Base-by-base conservation (phyloP, 192 early-diverging fungal species). In the Coemansia sp. region DNA sequence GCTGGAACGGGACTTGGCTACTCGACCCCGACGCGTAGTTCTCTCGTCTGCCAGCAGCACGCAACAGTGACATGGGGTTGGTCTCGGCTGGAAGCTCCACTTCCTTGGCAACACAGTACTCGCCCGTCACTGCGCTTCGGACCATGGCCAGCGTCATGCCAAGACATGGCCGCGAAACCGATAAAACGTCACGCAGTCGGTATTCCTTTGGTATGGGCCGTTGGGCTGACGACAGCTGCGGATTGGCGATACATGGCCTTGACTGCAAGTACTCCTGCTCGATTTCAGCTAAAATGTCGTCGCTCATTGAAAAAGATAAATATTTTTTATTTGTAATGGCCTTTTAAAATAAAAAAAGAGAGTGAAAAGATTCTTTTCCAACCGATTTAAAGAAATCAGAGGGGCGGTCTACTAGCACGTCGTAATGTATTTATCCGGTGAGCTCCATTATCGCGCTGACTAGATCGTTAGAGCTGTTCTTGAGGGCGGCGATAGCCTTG, bases 401-500 rank as follows among this genome's bases (percentile, higher is more conserved):
- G 21, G 47, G n/a, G 16, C 16, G 14, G 43, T 46, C 43, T 46
- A 46, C 17, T 17, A 46, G 43, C 17, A 46, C 43, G 14, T 16
- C 6, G 8, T 42, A 42, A 42, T 53, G 26, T 23, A 3, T 30
- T 55, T 55, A 55, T 16, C 52, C 52, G 26, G 84, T 85, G 10
- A 86, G 69, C 61, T 86, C 93, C 96, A 98, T 98, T 86, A 98
- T 97, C 67, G 97, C 94, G 79, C 97, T 96, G 74, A 99, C 91
- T 67, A 97, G 91, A 78, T 99, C 95, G 84, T 88, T 93, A 74
- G 87, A 74, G 86, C 92, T 89, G 65, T 85, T 85, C 86, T 91
- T 94, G 73, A 99, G 87, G 37, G 95, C 96, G 85, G 90, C 91
- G 78, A 98, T 86, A 33, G 97, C 97, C 88, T 94, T 92, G 80